Conservation (phyloP, 208 protist species). For the Strigomonas galati region DNA sequence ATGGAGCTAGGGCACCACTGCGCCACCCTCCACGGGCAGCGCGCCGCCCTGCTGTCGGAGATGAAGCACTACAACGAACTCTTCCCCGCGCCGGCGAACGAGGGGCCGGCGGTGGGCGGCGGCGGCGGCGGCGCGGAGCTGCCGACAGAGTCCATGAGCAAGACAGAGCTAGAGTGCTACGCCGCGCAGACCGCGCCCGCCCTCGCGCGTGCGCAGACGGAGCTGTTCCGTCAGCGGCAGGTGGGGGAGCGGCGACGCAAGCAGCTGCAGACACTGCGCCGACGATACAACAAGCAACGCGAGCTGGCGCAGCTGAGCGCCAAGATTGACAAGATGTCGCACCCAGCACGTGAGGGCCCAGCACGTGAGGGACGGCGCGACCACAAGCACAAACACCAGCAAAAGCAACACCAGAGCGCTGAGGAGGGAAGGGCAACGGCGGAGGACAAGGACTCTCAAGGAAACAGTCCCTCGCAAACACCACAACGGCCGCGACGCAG, state of each 20-base stretch:
- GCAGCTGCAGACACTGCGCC: conserved; percentile 33
- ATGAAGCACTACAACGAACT: conserved; percentile 45
- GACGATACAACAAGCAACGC: conserved; percentile 25
- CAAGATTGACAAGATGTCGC: too few relatives aligned
- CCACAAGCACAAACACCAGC: too few relatives aligned
- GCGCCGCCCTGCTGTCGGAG: conserved; percentile 32
- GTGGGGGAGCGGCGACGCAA: conserved; percentile 36
- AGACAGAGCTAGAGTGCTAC: conserved; percentile 76
- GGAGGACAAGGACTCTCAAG: too few relatives aligned
- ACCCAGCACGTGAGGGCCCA: too few relatives aligned
- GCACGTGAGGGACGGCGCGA: too few relatives aligned
- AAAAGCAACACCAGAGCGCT: too few relatives aligned
- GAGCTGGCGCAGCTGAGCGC: too few relatives aligned
- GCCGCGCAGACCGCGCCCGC: conserved; percentile 46
- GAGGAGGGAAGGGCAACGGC: too few relatives aligned
- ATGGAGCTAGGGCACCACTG: conserved; percentile 49
- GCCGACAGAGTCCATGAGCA: conserved; percentile 46
- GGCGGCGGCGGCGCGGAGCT: conserved; percentile 5
- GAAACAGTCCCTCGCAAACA: too few relatives aligned
- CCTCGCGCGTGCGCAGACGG: conserved; percentile 39
- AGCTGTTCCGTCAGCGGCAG: conserved; percentile 50
- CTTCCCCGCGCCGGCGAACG: conserved; percentile 27
- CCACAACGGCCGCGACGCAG: conserved; percentile 6
- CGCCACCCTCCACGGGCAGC: conserved; percentile 56
- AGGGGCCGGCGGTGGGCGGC: neutral